A percentile compares a stretch with the other conserved stretches of the same genome.
Evolutionary conservation across 257 asterid species (phyloP).

Genomic region (Solanum medicagineum): DNA sequence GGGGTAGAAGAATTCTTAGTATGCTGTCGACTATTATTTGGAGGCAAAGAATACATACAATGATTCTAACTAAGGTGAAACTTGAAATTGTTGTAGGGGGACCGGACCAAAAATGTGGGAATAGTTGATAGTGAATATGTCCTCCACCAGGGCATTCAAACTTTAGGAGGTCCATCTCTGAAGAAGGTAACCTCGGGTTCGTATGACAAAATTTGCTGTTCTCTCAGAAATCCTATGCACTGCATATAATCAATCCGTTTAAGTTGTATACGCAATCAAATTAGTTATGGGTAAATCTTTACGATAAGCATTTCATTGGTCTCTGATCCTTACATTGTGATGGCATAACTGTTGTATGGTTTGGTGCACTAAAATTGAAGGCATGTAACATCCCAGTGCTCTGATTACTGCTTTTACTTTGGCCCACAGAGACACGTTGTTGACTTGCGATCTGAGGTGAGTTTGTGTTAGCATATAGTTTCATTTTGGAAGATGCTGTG

Average conservation of each 20-base stretch:
- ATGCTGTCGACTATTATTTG: background rate
- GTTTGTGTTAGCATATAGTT: background rate
- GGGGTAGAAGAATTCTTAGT: background rate
- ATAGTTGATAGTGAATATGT: slow-evolving; percentile 84
- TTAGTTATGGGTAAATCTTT: background rate
- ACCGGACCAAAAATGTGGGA: slow-evolving; percentile 77
- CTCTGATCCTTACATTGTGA: background rate
- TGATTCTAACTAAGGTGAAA: background rate
- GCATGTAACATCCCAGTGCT: background rate
- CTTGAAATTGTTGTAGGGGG: slow-evolving; percentile 39
- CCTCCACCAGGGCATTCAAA: slow-evolving; percentile 93
- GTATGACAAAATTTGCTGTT: background rate
- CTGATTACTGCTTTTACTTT: background rate
- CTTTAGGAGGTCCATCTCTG: slow-evolving; percentile 80
- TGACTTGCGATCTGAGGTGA: slow-evolving; percentile 72
- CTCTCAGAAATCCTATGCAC: background rate
- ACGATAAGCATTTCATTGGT: background rate
- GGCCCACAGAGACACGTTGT: slow-evolving; percentile 38
- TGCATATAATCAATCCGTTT: background rate
- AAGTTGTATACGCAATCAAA: background rate
- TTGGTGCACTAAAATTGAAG: background rate
- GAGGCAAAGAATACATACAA: background rate
- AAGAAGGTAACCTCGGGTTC: slow-evolving; percentile 29
- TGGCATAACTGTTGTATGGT: no score
- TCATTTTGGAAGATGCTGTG: background rate